These are phyloP conservation scores for Aspergillus fischeri DNA, from an alignment of 2,329 filamentous ascomycete species.

Conservation along the genomic window DNA sequence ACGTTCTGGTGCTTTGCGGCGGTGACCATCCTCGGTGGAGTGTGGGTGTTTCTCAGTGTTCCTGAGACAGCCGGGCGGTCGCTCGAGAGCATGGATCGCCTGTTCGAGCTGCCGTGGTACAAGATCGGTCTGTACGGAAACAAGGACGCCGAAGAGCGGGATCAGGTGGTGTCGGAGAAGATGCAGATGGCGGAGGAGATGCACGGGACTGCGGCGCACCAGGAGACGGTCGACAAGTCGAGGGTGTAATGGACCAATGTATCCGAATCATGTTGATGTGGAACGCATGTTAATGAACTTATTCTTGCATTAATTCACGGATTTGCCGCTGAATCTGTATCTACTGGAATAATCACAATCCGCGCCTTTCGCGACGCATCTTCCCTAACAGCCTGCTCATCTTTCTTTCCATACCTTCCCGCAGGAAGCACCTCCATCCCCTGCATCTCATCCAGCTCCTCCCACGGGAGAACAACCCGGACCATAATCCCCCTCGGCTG, in stretches of 20 bases:
- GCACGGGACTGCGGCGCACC: conserved; percentile 13
- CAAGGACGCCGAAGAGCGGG: conserved; percentile 26
- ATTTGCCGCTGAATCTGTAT: background rate
- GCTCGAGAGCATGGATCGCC: conserved; percentile 60
- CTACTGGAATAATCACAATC: conserved; percentile 26
- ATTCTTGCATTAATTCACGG: background rate
- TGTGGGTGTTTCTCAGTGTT: conserved; percentile 69
- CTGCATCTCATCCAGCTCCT: conserved; percentile 21
- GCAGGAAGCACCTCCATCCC: conserved; percentile 15
- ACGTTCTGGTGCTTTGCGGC: conserved; percentile 74
- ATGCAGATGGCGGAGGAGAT: conserved; percentile 14
- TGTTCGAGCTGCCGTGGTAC: conserved; percentile 72
- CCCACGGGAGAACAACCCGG: conserved; percentile 28
- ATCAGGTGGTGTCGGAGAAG: conserved; percentile 23
- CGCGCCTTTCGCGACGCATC: conserved; percentile 21
- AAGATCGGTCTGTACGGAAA: conserved; percentile 56
- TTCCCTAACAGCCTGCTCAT: conserved; percentile 5
- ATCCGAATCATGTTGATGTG: too few species aligned
- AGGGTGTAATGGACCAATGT: background rate
- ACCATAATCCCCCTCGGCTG: conserved; percentile 25
- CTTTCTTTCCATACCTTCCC: background rate
- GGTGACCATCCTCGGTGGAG: conserved; percentile 62
- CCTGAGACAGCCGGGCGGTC: conserved; percentile 65
- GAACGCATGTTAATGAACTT: too few species aligned
- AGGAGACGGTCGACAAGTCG: conserved; percentile 13